phyloP scores from a whole-genome alignment of 768 basidiomycete species.

The Panaeolus papilionaceus region DNA sequence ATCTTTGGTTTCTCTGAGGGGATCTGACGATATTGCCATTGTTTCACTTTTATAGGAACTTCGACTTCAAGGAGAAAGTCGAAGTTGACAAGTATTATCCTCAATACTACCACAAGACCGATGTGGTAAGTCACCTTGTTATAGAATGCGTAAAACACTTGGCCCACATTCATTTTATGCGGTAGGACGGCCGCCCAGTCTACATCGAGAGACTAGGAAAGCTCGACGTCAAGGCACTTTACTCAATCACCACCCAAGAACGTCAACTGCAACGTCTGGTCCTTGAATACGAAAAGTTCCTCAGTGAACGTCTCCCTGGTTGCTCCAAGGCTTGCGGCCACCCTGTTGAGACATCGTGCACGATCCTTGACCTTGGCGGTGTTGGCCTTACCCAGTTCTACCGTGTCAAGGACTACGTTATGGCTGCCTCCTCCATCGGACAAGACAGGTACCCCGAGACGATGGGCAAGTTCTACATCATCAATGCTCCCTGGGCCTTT shows the following conservation, averaged over 20 bases:
- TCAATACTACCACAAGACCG: slow-evolving; percentile 95
- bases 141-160: slow-evolving; percentile 1
- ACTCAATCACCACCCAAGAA: slow-evolving; percentile 82
- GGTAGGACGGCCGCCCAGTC: slow-evolving; percentile 90
- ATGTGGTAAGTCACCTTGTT: slow-evolving; percentile 64
- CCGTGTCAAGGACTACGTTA: slow-evolving; percentile 92
- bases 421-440: slow-evolving; percentile 74
- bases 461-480: slow-evolving; percentile 99
- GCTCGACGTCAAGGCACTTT: slow-evolving; percentile 86
- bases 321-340: slow-evolving; percentile 75
- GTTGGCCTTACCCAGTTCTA: slow-evolving; percentile 82
- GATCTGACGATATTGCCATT: slow-evolving; percentile 13
- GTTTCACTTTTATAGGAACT: slow-evolving; percentile 57
- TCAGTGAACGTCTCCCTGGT: slow-evolving; percentile 81
- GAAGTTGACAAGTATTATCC: slow-evolving; percentile 94
- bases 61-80: slow-evolving; percentile 83
- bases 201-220: slow-evolving; percentile 94
- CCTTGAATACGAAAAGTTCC: slow-evolving; percentile 91
- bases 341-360: slow-evolving; percentile 96
- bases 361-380: slow-evolving; percentile 88
- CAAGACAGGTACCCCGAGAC: slow-evolving; percentile 93
- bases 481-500: slow-evolving; percentile 96
- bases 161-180: slow-evolving; percentile 7
- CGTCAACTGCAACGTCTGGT: slow-evolving; percentile 90
- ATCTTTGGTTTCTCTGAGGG: background rate